Conservation (phyloP, 2,329 filamentous ascomycete species). For the Blastomyces percursus region DNA sequence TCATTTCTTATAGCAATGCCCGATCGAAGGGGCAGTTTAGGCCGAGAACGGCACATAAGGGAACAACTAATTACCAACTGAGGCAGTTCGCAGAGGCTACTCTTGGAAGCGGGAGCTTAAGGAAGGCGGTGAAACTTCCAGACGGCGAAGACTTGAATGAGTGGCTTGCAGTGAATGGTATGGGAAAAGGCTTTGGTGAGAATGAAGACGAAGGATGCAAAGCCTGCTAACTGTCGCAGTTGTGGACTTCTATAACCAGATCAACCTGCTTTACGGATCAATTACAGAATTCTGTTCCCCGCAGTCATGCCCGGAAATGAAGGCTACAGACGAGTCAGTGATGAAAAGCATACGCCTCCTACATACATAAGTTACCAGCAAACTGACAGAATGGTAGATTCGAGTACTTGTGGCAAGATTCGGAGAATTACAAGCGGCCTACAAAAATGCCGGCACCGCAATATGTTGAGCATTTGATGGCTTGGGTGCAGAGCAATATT, state of each 20-base stretch:
- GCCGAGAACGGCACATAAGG: conserved; percentile 71
- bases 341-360: background rate
- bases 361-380: background rate
- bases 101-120: conserved; percentile 81
- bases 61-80: conserved; percentile 83
- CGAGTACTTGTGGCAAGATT: conserved; percentile 98
- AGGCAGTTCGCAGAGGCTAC: conserved; percentile 98
- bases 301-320: conserved; percentile 97
- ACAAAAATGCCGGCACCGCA: conserved; percentile 97
- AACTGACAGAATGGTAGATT: conserved; percentile 47
- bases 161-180: conserved; percentile 96
- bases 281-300: conserved; percentile 99
- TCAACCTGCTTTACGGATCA: conserved; percentile 95
- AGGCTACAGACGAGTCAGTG: conserved; percentile 91
- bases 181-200: conserved; percentile 21
- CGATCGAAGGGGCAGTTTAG: conserved; percentile 85
- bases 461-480: conserved; percentile 97
- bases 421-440: conserved; percentile 81
- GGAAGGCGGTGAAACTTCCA: conserved; percentile 92
- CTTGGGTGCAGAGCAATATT: conserved; percentile 89
- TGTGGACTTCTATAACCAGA: conserved; percentile 99
- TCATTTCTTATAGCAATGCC: conserved; percentile 54
- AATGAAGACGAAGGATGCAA: background rate
- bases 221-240: conserved; percentile 45
- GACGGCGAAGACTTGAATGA: conserved; percentile 97